Evolutionary conservation across 2,329 filamentous ascomycete species (phyloP).

Genomic region (Pseudogymnoascus verrucosus): DNA sequence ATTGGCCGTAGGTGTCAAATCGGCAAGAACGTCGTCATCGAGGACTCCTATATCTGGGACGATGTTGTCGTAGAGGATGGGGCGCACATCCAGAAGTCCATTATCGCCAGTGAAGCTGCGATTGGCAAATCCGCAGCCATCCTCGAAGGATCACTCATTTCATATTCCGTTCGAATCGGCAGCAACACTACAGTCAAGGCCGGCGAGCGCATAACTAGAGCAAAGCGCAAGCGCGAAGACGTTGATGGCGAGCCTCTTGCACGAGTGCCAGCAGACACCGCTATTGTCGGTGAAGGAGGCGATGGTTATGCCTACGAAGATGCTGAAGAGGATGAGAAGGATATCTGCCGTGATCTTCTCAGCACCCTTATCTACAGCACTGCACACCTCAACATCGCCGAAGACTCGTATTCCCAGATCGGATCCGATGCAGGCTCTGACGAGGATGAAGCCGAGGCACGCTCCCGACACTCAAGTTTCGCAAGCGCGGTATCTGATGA

Average conservation of each 20-base stretch:
- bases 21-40: conserved; percentile 71
- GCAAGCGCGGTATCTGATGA: conserved; percentile 63
- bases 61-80: conserved; percentile 70
- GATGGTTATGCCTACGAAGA: conserved; percentile 58
- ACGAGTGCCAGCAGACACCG: conserved; percentile 37
- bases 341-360: conserved; percentile 48
- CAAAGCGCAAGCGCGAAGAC: conserved; percentile 32
- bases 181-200: conserved; percentile 44
- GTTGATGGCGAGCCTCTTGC: conserved; percentile 17
- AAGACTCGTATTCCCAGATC: conserved; percentile 56
- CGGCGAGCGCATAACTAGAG: conserved; percentile 33
- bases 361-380: conserved; percentile 30
- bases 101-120: conserved; percentile 65
- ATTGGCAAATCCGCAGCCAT: conserved; percentile 66
- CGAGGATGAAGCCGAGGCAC: conserved; percentile 25
- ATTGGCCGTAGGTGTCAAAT: conserved; percentile 82
- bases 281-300: conserved; percentile 49
- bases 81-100: conserved; percentile 58
- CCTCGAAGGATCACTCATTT: conserved; percentile 67
- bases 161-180: conserved; percentile 65
- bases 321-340: conserved; percentile 53
- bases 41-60: conserved; percentile 84
- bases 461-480: conserved; percentile 62
- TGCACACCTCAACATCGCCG: conserved; percentile 32
- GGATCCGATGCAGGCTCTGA: conserved; percentile 41